Base-by-base conservation (phyloP, 108 stramenopile species). In the Pseudonitzschia multiseries region DNA sequence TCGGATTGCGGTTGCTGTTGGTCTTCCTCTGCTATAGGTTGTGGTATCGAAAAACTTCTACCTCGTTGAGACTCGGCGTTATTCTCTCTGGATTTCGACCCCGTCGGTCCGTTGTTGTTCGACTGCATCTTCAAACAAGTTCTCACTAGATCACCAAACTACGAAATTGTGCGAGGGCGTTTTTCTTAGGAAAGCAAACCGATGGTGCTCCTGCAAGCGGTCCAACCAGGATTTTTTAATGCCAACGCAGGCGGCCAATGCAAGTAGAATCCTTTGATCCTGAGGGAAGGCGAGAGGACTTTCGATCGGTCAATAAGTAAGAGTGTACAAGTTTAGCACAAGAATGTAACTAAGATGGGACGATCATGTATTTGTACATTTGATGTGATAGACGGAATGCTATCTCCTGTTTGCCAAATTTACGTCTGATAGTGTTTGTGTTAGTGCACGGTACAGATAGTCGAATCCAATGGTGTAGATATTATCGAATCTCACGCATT, bases 11-110 rank as follows among this genome's bases (percentile, higher is more conserved):
- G 53, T 14, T 62, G 61, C 18, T 62, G 61, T 62, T 62, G 32
- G 26, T 62, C 61, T 41, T 33, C 61, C 31, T 62, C 61, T 6
- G 61, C 61, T 40, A 62, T 62, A 4, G 61, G 61, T 40, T 62
- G 61, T 40, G 61, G 61, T 62, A 62, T 62, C 61, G 61, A 36
- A n/a, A 62, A 62, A 33, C n/a, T 62, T 17, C 61, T 36, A 2
- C 61, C 36, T 8, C 61, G 68, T 13, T 69, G 68, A 44, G 40
- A 24, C 28, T 69, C 33, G 2, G 10, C 22, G 46, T 69, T 50
- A 17, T 46, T 28, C 46, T 48, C 46, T 48, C 46, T 48, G 18
- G 17, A 8, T 48, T 48, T 48, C 46, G 46, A 18, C 18, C 46
- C 46, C 14, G 13, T 14, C 2, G 46, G 14, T 48, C 46, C 46